Evolutionary conservation across 2,329 filamentous ascomycete species (phyloP), one percentile per base, ranked within the genome.

Genomic region (Escovopsis sp.): DNA sequence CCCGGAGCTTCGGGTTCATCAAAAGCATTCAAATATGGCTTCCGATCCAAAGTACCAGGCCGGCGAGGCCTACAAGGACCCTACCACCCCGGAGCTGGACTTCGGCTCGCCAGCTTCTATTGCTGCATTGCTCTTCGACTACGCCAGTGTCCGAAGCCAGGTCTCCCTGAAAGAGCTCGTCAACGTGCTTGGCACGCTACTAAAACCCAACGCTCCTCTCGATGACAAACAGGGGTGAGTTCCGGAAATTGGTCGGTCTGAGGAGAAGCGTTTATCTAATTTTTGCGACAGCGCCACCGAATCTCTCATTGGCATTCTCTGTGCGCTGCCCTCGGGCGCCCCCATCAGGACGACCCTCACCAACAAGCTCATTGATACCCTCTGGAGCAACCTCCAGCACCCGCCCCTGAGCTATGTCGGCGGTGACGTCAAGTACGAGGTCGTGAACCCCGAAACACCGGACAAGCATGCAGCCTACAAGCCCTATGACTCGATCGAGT

Each of bases 361-460:
- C 32, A 67, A 69, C 50, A 60, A 62, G 33, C 64, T 75, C 52
- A 64, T 75, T 34, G 65, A 66, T 43, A 66, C 66, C 12, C 61
- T 77, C 6, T 77, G 72, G 72, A 60, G 62, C 39, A 71, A 65
- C 43, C 59, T 76, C 7, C 63, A 73, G 44, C 72, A 76, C 42
- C 72, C 72, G 0, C 73, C 73, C 1, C 49, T 69, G 36, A 61
- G 56, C 42, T 67, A 66, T 37, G 56, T 66, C 3, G 63, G 65
- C 3, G 61, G 61, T 12, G 57, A 64, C 41, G 56, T 63, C 49
- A 61, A 62, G 57, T 68, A 60, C 4, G 57, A 61, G 35, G 50
- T 62, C 38, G 55, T 58, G 30, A 39, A 49, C 32, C 28, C 49
- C 11, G 51, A 64, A 10, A 53, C 56, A 37, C 48, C 46, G 54